These are phyloP conservation scores for Phytopythium vexans DNA, from an alignment of 352 stramenopile genomes.

Conservation along the genomic window DNA sequence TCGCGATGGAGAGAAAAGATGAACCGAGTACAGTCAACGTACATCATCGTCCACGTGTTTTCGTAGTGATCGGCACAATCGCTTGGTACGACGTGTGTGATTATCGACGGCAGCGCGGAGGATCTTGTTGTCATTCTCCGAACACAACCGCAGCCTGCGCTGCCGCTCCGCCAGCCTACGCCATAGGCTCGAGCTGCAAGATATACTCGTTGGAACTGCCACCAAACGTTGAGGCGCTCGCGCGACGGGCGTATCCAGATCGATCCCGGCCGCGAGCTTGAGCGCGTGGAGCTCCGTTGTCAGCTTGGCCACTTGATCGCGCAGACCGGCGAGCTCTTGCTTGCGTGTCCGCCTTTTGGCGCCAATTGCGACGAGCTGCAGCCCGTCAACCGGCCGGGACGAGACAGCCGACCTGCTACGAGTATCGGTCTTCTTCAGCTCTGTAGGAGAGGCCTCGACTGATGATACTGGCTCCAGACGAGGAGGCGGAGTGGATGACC, in stretches of 20 bases:
- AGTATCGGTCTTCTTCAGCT: no score
- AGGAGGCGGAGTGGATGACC: no score
- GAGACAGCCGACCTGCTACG: no score
- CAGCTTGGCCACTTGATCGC: background rate
- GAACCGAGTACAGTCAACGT: no score
- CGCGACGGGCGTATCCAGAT: background rate
- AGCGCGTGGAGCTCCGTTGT: background rate
- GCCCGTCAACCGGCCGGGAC: no score
- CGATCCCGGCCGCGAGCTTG: slow-evolving; percentile 2
- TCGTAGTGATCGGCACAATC: background rate
- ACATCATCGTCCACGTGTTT: background rate
- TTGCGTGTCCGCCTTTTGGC: background rate
- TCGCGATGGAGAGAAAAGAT: no score
- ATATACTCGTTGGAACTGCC: background rate
- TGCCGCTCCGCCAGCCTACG: background rate
- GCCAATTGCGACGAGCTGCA: no score
- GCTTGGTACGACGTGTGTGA: background rate
- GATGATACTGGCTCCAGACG: no score
- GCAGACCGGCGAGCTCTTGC: background rate
- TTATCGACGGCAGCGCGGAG: background rate
- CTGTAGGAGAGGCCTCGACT: no score
- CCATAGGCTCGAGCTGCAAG: background rate
- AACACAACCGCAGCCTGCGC: background rate
- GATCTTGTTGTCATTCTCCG: background rate
- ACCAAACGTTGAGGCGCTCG: background rate